Evolutionary conservation across 805 yeast species (phyloP).

Genomic region (Wickerhamiella parazyma): DNA sequence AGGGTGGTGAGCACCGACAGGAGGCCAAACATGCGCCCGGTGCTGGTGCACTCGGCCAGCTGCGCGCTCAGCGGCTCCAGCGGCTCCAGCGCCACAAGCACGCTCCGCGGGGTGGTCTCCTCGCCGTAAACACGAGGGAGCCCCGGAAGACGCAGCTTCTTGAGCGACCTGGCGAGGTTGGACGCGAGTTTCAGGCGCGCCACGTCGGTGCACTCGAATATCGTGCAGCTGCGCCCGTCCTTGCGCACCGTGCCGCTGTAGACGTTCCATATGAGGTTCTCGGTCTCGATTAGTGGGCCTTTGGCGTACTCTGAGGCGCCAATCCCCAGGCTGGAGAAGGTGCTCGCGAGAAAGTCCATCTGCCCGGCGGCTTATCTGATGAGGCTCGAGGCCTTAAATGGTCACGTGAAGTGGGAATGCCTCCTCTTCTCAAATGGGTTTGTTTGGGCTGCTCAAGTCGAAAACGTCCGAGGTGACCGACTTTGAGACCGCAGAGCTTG

Average conservation of each 20-base stretch:
- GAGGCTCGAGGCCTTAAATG: neutral
- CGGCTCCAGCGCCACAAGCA: conserved; percentile 56
- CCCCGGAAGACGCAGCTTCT: conserved; percentile 56
- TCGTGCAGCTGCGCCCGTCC: conserved; percentile 39
- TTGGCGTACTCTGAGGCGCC: conserved; percentile 26
- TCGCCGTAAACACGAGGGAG: conserved; percentile 49
- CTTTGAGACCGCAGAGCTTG: conserved; percentile 13
- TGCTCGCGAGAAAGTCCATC: conserved; percentile 60
- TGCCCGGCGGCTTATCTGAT: neutral
- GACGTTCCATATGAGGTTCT: conserved; percentile 44
- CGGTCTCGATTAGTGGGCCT: conserved; percentile 16
- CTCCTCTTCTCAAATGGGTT: neutral
- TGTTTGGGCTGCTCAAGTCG: neutral
- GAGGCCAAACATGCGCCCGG: conserved; percentile 34
- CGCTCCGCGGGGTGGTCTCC: conserved; percentile 41
- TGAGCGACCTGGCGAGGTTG: conserved; percentile 35
- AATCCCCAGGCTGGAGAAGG: conserved; percentile 34
- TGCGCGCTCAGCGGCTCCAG: conserved; percentile 39
- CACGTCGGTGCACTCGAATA: conserved; percentile 36
- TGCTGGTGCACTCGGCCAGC: conserved; percentile 22
- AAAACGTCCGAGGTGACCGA: neutral
- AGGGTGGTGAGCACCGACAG: conserved; percentile 42
- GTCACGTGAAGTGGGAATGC: neutral
- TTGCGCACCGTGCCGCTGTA: conserved; percentile 41
- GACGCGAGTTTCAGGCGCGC: conserved; percentile 31